Conservation (phyloP, 208 protist genomes). For the Endotrypanum monterogeii region DNA sequence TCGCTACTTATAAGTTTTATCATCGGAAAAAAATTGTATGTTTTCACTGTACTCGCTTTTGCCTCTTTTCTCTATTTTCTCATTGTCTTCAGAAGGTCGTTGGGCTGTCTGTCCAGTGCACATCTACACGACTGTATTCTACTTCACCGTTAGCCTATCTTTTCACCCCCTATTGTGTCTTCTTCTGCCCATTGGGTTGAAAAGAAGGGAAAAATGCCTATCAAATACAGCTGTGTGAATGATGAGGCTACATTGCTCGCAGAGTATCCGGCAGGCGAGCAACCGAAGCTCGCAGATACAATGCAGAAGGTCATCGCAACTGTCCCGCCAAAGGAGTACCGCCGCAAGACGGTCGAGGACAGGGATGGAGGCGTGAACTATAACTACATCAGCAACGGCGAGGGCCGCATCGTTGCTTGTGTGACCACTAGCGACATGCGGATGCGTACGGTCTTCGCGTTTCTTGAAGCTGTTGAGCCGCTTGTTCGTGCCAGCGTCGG, state of each 20-base stretch:
- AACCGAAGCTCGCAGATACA: conserved; percentile 76
- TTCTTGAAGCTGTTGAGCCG: conserved; percentile 90
- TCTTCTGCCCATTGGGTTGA: neutral
- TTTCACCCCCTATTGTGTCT: neutral
- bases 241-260: conserved; percentile 78
- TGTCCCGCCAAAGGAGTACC: conserved; percentile 83
- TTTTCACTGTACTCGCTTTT: neutral
- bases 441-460: conserved; percentile 91
- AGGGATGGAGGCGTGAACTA: conserved; percentile 91
- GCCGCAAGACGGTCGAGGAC: conserved; percentile 90
- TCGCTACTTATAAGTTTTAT: too few relatives aligned
- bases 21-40: too few relatives aligned
- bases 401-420: conserved; percentile 86
- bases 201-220: conserved; percentile 56
- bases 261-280: conserved; percentile 77
- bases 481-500: conserved; percentile 63
- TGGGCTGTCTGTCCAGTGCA: neutral
- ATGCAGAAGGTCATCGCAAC: conserved; percentile 92
- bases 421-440: conserved; percentile 87
- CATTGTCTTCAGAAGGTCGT: neutral
- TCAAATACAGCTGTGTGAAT: conserved; percentile 92
- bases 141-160: neutral
- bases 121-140: neutral
- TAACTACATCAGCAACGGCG: conserved; percentile 92
- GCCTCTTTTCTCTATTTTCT: neutral